Evolutionary conservation across 2,329 filamentous ascomycete species (phyloP).

Genomic region (Trichophyton mentagrophytes): DNA sequence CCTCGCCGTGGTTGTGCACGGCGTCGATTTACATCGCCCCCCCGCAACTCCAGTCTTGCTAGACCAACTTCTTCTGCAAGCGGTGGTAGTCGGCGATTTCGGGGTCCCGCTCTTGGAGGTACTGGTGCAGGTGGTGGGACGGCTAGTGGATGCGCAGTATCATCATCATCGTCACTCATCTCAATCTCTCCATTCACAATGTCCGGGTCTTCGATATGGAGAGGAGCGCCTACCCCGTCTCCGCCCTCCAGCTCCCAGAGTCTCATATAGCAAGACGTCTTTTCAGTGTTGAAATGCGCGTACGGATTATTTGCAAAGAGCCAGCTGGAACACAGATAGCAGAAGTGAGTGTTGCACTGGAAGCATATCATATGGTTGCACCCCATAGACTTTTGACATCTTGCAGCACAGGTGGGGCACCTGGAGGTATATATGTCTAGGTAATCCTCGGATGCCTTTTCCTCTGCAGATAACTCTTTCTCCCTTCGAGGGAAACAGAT

Average conservation of each 20-base stretch:
- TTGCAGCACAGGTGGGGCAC: slow-evolving; percentile 76
- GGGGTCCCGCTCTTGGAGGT: slow-evolving; percentile 13
- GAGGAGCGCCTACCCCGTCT: slow-evolving; percentile 37
- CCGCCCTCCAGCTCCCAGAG: slow-evolving; percentile 84
- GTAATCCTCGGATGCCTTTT: slow-evolving; percentile 77
- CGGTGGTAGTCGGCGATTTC: slow-evolving; percentile 8
- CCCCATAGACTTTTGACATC: slow-evolving; percentile 78
- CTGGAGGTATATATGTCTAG: slow-evolving; percentile 67
- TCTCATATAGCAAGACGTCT: slow-evolving; percentile 64
- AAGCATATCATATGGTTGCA: slow-evolving; percentile 97
- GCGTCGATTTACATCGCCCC: neutral
- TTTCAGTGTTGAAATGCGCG: slow-evolving; percentile 64
- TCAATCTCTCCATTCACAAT: slow-evolving; percentile 22
- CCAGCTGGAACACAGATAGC: slow-evolving; percentile 87
- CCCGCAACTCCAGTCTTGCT: slow-evolving; percentile 7
- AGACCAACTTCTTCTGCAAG: slow-evolving; percentile 11
- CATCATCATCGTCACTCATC: slow-evolving; percentile 20
- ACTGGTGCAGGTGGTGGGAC: slow-evolving; percentile 25
- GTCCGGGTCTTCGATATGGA: slow-evolving; percentile 15
- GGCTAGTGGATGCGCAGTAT: slow-evolving; percentile 26
- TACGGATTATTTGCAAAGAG: slow-evolving; percentile 72
- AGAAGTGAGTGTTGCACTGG: slow-evolving; percentile 83
- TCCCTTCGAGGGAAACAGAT: slow-evolving; percentile 54
- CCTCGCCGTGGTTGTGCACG: neutral
- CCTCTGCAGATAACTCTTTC: slow-evolving; percentile 62